Base-by-base conservation (phyloP, 805 yeast genomes). In the Ogataea thermomethanolica region DNA sequence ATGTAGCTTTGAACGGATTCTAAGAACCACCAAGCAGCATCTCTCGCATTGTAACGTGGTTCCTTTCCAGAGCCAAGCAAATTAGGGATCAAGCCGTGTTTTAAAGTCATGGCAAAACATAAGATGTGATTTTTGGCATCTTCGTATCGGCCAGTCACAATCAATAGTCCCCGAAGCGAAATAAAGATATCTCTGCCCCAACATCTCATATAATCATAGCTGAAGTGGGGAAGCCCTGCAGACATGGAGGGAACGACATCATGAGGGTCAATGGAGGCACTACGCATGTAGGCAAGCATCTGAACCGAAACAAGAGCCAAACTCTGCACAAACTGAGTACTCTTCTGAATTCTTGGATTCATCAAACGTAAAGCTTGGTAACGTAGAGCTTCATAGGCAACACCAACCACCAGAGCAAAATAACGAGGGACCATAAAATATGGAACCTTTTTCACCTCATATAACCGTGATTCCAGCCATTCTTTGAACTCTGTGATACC, bases 171-270 rank as follows among this genome's bases (percentile, higher is more conserved):
- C 45, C 96, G 70, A 30, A 84, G 71, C 0, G 96, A 76, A 33
- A 91, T 83, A 59, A 93, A 93, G 1, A 89, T 95, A 63, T 91
- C 99, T 57, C 99, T 76, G 15, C 99, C 99, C 99, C 99, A 91
- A 59, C 96, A 88, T 61, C 99, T 74, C 96, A 91, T 89, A 62
- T 84, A 90, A 49, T 84, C 88, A 43, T 74, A 76, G 58, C 93
- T 81, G 65, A 91, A 91, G 63, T 89, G 97, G 2, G 99, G 99
- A 45, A 91, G 71, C 1, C 98, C 99, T 1, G 99, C 99, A 11
- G 98, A 96, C 76, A 91, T 70, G 29, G 86, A 77, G 2, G 95
- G 84, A 11, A 79, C 74, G 30, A 70, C 65, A 8, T 70, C 65
- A 29, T 65, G 66, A 2, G 98, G 95, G 21, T 71, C 64, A 39